A percentile compares a stretch with the other conserved stretches of the same genome.
phyloP scores from a whole-genome alignment of 2,329 filamentous ascomycete species.

The Dothistroma pini region DNA sequence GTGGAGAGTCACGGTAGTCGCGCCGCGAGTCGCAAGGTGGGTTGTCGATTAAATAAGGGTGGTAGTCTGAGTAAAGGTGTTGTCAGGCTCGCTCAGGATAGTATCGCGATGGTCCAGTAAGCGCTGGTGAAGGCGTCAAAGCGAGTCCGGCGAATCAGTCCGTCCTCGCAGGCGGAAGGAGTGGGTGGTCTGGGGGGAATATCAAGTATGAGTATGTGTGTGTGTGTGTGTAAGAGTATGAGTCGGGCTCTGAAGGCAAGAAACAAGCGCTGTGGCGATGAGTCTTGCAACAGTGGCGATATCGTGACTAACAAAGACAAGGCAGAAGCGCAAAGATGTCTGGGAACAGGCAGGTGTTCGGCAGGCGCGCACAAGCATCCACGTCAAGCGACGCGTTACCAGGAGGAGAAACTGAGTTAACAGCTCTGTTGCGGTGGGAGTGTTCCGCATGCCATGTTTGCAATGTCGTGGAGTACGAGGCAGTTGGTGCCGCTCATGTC shows the following conservation, averaged over 20 bases:
- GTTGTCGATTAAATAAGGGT: background rate
- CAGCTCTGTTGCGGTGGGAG: background rate
- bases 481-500: background rate
- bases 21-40: slow-evolving; percentile 7
- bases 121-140: slow-evolving; percentile 5
- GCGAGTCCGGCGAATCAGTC: slow-evolving; percentile 13
- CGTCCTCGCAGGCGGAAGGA: slow-evolving; percentile 21
- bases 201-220: slow-evolving; percentile 3
- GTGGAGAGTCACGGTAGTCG: slow-evolving; percentile 18
- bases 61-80: slow-evolving; percentile 1
- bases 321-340: background rate
- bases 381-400: background rate
- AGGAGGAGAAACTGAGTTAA: background rate
- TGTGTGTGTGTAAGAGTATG: too few species aligned
- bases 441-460: background rate
- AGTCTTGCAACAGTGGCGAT: background rate
- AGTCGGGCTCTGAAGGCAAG: background rate
- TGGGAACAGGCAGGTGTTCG: background rate
- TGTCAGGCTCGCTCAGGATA: slow-evolving; percentile 20
- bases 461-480: background rate
- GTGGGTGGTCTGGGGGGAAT: background rate
- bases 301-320: background rate
- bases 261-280: background rate
- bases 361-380: background rate
- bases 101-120: slow-evolving; percentile 7